Conservation (phyloP, 2,329 filamentous ascomycete genomes). For the Coniella lustricola region DNA sequence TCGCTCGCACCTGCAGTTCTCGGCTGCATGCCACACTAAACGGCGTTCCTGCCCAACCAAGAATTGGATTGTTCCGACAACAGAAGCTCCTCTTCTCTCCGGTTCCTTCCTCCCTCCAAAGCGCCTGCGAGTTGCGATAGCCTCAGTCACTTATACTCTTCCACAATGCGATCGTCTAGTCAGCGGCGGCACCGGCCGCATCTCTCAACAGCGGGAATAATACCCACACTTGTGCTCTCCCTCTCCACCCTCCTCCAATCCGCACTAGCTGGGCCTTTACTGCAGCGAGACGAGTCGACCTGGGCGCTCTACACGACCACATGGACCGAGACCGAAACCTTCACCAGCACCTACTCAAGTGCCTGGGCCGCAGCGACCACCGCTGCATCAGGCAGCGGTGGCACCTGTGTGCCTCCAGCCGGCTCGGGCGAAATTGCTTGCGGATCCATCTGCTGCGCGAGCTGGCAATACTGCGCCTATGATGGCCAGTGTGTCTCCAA, state of each 20-base stretch:
- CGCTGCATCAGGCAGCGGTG: slow-evolving; percentile 28
- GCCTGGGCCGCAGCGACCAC: slow-evolving; percentile 37
- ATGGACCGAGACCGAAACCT: slow-evolving; percentile 54
- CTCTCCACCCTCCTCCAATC: slow-evolving; percentile 34
- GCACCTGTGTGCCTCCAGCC: slow-evolving; percentile 41
- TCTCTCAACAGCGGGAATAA: neutral
- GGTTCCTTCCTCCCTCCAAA: neutral
- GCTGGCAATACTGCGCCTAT: slow-evolving; percentile 59
- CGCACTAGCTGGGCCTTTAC: slow-evolving; percentile 36
- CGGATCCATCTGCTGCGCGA: slow-evolving; percentile 63
- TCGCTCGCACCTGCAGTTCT: no score
- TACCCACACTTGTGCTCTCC: slow-evolving; percentile 12
- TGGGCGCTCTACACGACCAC: slow-evolving; percentile 43
- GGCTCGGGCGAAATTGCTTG: slow-evolving; percentile 54
- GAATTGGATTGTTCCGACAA: no score
- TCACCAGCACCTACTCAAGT: slow-evolving; percentile 52
- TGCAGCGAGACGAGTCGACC: slow-evolving; percentile 20
- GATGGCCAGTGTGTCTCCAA: slow-evolving; percentile 52
- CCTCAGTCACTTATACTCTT: neutral
- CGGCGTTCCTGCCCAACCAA: no score
- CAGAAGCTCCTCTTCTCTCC: no score
- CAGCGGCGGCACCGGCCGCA: slow-evolving; percentile 4
- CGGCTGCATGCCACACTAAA: no score
- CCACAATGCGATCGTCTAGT: slow-evolving; percentile 9
- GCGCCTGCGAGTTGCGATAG: neutral